phyloP scores from a whole-genome alignment of 2,329 filamentous ascomycete species.

The Penicillium sp. region DNA sequence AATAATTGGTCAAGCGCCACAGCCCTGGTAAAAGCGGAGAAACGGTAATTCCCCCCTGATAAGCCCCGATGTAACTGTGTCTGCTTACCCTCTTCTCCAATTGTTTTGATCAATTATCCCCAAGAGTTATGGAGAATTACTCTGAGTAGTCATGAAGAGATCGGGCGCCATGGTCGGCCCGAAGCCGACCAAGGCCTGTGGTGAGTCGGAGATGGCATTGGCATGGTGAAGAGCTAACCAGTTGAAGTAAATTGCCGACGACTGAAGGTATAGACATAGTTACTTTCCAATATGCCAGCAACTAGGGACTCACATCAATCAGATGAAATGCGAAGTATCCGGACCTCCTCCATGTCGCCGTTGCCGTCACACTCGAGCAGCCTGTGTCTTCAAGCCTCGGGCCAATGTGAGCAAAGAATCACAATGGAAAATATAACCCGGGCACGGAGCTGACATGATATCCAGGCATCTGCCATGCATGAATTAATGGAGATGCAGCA shows the following conservation, averaged over 20 bases:
- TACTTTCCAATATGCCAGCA: not conserved
- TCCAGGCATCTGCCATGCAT: slow-evolving; percentile 29
- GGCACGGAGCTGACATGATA: not conserved
- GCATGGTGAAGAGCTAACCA: slow-evolving; percentile 8
- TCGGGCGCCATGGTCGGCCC: slow-evolving; percentile 21
- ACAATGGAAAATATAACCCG: not conserved
- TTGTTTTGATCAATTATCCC: not conserved
- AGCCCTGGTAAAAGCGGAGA: slow-evolving; percentile 6
- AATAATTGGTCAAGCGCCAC: not conserved
- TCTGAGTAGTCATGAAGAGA: slow-evolving; percentile 21
- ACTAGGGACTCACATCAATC: not conserved
- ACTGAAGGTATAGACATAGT: slow-evolving; percentile 26
- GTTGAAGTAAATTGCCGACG: slow-evolving; percentile 32
- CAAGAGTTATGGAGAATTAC: slow-evolving; percentile 3
- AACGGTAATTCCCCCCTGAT: slow-evolving; percentile 3
- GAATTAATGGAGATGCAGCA: slow-evolving; percentile 18
- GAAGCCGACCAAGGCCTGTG: slow-evolving; percentile 35
- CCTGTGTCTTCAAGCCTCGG: slow-evolving; percentile 32
- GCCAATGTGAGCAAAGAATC: slow-evolving; percentile 25
- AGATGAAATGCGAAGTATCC: slow-evolving; percentile 35
- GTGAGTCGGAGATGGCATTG: slow-evolving; percentile 18
- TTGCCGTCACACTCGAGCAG: slow-evolving; percentile 24
- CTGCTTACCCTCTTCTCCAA: not conserved
- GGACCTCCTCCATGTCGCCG: slow-evolving; percentile 31
- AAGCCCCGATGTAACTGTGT: not conserved